Evolutionary conservation across 2,329 filamentous ascomycete genomes (phyloP).

Genomic region (Trichoderma hamatum): DNA sequence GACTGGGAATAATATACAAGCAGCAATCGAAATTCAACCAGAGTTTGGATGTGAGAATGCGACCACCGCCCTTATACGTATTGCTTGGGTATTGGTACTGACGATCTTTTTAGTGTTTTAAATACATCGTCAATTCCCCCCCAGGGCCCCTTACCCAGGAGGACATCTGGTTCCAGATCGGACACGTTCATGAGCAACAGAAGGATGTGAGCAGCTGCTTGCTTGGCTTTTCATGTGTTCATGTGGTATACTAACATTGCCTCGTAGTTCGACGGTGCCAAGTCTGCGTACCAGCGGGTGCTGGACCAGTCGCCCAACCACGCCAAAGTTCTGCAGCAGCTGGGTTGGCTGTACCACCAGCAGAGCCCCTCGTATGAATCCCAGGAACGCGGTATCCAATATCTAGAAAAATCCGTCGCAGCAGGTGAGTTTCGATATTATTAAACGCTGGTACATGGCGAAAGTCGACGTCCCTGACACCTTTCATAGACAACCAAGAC

Average conservation of each 20-base stretch:
- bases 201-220: conserved; percentile 81
- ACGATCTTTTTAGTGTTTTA: conserved; percentile 73
- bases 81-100: neutral
- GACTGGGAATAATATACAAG: conserved; percentile 99
- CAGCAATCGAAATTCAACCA: conserved; percentile 92
- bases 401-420: conserved; percentile 92
- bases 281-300: conserved; percentile 88
- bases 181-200: conserved; percentile 97
- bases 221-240: neutral
- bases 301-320: conserved; percentile 94
- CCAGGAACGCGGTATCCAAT: conserved; percentile 96
- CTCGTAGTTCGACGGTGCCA: conserved; percentile 85
- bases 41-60: conserved; percentile 77
- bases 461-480: conserved; percentile 34
- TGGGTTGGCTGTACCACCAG: conserved; percentile 97
- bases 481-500: conserved; percentile 76
- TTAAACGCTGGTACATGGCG: neutral
- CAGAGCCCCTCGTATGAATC: conserved; percentile 89
- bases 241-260: conserved; percentile 22
- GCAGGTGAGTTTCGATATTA: conserved; percentile 65
- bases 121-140: conserved; percentile 93
- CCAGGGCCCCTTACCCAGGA: conserved; percentile 92
- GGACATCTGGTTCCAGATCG: conserved; percentile 99
- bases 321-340: conserved; percentile 95
- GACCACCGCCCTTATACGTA: neutral